Evolutionary conservation across 371 early-diverging fungal genomes (phyloP), one percentile per base, ranked within the genome.

Genomic region (Phascolomyces articulosus): DNA sequence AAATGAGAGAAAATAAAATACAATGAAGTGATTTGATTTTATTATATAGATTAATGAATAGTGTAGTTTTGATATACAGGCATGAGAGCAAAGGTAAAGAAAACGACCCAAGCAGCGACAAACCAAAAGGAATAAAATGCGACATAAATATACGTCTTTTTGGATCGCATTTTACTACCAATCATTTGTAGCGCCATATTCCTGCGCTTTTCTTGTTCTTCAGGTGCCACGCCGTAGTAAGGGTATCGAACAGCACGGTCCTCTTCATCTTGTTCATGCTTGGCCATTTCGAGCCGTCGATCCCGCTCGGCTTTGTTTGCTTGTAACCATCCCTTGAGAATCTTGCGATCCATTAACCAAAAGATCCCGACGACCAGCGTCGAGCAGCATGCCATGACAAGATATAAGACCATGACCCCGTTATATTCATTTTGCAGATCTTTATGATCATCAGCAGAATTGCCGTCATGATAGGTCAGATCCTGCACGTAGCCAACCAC

Each of bases 401-500:
- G 40, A 41, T 78, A 81, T 0, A 81, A 53, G 28, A 71, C 65
- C 81, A 81, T 81, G 41, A 81, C 81, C 16, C 81, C 77, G 61
- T 74, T 57, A 48, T 81, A 81, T 27, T 81, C 78, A 23, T 53
- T 55, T 47, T 69, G 61, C 3, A 78, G 60, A 58, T 81, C 81
- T 0, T 47, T 11, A 2, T 49, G 44, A 51, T 78, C 66, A 53
- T 81, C 77, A 26, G 70, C 58, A 0, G 77, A 72, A 29, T 81
- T 48, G 26, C 78, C 78, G 38, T 81, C 81, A 38, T 78, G 81
- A 44, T 68, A 76, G 0, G 81, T 77, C 26, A 77, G 58, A 66
- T 85, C 85, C 60, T 85, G 85, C 3, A 85, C 73, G 62, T 78
- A 77, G 18, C 85, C 85, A 26, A 80, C 75, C 4, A 83, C 18